Evolutionary conservation across 2,329 filamentous ascomycete species (phyloP).

Genomic region (Sclerotinia minor): DNA sequence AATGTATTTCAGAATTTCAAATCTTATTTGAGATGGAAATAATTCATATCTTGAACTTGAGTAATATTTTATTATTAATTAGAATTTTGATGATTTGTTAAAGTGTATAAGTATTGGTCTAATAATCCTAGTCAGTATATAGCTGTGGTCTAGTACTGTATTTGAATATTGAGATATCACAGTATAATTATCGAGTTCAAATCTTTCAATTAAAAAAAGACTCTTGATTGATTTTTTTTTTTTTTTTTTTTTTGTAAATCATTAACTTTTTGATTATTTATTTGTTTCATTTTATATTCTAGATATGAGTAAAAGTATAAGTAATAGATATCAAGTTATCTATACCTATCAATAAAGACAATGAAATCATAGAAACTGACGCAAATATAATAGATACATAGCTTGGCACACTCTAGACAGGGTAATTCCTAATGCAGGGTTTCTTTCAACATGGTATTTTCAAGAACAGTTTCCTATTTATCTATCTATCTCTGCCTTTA

Average conservation of each 20-base stretch:
- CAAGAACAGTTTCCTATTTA: background rate
- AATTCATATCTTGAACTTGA: no score
- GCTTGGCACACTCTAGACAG: background rate
- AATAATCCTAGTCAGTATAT: no score
- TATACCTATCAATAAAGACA: background rate
- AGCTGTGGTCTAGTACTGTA: no score
- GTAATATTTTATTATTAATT: no score
- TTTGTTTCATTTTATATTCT: background rate
- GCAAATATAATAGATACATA: background rate
- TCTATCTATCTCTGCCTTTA: conserved; percentile 25
- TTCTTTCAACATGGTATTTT: background rate
- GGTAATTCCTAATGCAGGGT: no score
- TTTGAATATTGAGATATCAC: no score
- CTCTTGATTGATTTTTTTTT: background rate
- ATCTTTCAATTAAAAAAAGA: background rate
- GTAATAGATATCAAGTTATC: conserved; percentile 9
- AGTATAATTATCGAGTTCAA: background rate
- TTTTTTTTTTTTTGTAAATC: background rate
- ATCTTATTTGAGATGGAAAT: no score
- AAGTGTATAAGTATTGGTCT: no score
- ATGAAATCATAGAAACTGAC: background rate
- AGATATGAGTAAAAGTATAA: background rate
- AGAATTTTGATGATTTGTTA: no score
- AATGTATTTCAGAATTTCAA: no score
- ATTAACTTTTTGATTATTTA: background rate